Percentiles rank a stretch among this genome's conserved stretches.
These are phyloP conservation scores for Pleurotus djamor DNA, from an alignment of 768 basidiomycete genomes.

Conservation along the genomic window DNA sequence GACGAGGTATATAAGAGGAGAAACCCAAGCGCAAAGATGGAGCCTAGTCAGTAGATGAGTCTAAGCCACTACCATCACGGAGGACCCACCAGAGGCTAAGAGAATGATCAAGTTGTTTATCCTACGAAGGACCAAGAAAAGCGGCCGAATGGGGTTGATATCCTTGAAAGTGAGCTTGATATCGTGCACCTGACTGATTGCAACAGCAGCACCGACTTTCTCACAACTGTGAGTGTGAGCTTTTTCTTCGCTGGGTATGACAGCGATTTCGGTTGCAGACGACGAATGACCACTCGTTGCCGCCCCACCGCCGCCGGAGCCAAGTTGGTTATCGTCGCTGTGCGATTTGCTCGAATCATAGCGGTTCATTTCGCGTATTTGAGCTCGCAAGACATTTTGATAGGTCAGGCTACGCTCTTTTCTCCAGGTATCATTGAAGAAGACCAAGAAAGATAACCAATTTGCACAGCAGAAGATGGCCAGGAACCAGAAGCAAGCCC, in stretches of 20 bases:
- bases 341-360: constrained; percentile 58
- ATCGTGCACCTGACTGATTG: constrained; percentile 10
- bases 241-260: background rate
- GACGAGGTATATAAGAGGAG: constrained; percentile 73
- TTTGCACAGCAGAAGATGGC: constrained; percentile 56
- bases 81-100: constrained; percentile 52
- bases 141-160: constrained; percentile 72
- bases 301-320: constrained; percentile 12
- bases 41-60: constrained; percentile 35
- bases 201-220: too few relatives aligned
- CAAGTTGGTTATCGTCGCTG: constrained; percentile 55
- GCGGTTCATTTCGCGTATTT: constrained; percentile 12
- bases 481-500: constrained; percentile 83
- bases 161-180: constrained; percentile 63
- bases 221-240: background rate
- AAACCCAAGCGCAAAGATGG: constrained; percentile 72
- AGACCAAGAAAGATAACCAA: constrained; percentile 53
- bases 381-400: constrained; percentile 51
- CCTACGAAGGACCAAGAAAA: constrained; percentile 53
- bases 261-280: constrained; percentile 4
- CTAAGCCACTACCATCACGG: background rate
- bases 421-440: constrained; percentile 84
- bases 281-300: constrained; percentile 6
- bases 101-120: constrained; percentile 70
- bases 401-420: constrained; percentile 81